Evolutionary conservation across 2,329 filamentous ascomycete species (phyloP).

Genomic region (Colletotrichum paranaense): DNA sequence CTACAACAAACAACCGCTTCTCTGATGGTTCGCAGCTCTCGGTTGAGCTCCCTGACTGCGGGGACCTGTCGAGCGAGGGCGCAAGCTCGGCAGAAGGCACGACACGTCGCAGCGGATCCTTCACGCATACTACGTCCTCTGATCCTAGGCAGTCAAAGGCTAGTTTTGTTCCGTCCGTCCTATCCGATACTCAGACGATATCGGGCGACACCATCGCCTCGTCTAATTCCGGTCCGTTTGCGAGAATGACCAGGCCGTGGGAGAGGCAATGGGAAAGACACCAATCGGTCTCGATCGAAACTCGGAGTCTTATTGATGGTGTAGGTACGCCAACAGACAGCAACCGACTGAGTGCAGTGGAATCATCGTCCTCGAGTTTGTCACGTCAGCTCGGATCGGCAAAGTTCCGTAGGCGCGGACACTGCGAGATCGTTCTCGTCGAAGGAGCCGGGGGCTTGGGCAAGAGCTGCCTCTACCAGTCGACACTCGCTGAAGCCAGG

Average conservation of each 20-base stretch:
- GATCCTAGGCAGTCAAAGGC: constrained; percentile 53
- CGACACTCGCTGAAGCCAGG: constrained; percentile 69
- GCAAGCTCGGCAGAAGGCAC: constrained; percentile 67
- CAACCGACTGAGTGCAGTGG: constrained; percentile 54
- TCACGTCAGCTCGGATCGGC: constrained; percentile 65
- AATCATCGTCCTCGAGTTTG: constrained; percentile 60
- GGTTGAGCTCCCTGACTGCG: constrained; percentile 58
- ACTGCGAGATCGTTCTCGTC: constrained; percentile 72
- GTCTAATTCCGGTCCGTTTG: constrained; percentile 51
- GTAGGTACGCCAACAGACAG: constrained; percentile 51
- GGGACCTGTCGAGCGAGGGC: constrained; percentile 69
- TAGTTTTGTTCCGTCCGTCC: constrained; percentile 53
- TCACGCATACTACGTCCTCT: constrained; percentile 55
- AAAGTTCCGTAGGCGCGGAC: constrained; percentile 70
- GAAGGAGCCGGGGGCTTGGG: constrained; percentile 73
- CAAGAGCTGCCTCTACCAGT: constrained; percentile 73
- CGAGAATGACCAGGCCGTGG: constrained; percentile 57
- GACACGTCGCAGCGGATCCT: constrained; percentile 61
- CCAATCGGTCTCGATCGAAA: constrained; percentile 62
- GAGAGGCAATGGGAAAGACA: constrained; percentile 69
- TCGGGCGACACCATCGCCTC: constrained; percentile 61
- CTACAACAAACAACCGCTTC: constrained; percentile 53
- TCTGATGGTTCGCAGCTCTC: constrained; percentile 67
- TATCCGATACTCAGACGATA: constrained; percentile 53
- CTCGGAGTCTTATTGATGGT: constrained; percentile 58